Base-by-base conservation (phyloP, 345 rosid genomes). In the Mallotus nudiflorus region DNA sequence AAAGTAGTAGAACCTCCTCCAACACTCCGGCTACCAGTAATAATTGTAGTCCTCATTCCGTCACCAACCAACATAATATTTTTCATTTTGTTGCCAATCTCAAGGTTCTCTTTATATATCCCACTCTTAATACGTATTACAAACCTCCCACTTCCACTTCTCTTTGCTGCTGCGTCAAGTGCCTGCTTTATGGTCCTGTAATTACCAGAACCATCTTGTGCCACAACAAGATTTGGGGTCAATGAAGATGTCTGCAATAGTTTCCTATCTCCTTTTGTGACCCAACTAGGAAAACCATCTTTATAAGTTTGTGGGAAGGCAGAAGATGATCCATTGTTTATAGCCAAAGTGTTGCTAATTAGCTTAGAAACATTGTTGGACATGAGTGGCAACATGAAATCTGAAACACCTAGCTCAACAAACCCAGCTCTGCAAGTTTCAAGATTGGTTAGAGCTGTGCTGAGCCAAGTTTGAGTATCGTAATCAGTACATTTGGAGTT, bases 11-110 rank as follows among this genome's bases (percentile, higher is more conserved):
- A 93, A 25, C 92, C 91, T 1, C 86, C 85, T 5, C 82, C 81
- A 39, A 86, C 90, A 53, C 98, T 93, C 71, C 90, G 69, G 56
- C 89, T 88, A 12, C 93, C 88, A 4, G 93, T 86, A 65, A 93
- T 82, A 40, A 87, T 82, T 44, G 98, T 93, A 35, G 49, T 71
- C 71, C 85, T 82, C 72, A 80, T 59, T 0, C 97, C 96, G 55
- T 91, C 97, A 0, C 97, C 98, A 20, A 87, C 85, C 14, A 91
- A 71, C 98, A 89, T 93, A 24, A 91, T 83, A 57, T 91, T 86
- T 68, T 83, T 84, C 70, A 88, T 51, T 0, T 77, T 77, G 40
- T 69, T 81, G 0, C 86, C 89, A 24, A 87, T 83, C 49, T 86
- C 89, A 8, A 87, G 71, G 68, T 85, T 89, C 70, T 93, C 98